Evolutionary conservation across 495 filamentous ascomycete species (phyloP), one percentile per base, ranked within the genome.

Genomic region (Tuber magnatum): DNA sequence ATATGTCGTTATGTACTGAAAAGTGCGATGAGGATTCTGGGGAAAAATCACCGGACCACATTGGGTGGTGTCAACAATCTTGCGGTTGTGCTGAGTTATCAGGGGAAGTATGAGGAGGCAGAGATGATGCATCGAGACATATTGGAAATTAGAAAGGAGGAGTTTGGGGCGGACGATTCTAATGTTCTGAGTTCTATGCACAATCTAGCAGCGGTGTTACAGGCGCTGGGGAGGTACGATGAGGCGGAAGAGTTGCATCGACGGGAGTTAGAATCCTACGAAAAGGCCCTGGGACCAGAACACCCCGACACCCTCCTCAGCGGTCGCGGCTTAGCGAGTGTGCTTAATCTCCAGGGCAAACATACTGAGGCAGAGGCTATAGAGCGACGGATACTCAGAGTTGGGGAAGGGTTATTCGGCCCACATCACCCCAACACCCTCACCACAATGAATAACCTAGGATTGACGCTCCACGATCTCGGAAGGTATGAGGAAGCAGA

Each of bases 51-150:
- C 69, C 68, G 35, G 24, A 9, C 5, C 0, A 80, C 75, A 46
- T 40, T 80, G n/a, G 61, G 12, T 20, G 73, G 35, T 20, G 28
- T 81, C 73, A 77, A 74, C 61, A 83, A 69, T 51, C 80, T 83
- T 41, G 83, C 79, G 39, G 68, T 77, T 18, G 48, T 83, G 41
- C 76, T 86, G 20, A 39, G 73, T 18, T 32, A 3, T 14, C 51
- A 28, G 10, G 51, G 51, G 51, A 61, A 61, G 51, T 28, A 56
- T 24, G 9, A 56, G 10, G 48, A 56, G 1, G 48, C 48, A 10
- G 24, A 56, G 24, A n/a, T 56, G 10, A 61, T 61, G 24, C n/a
- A 28, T 61, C 51, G 51, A 14, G 10, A 8, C 51, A 3, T 24
- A 28, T 28, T 61, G 9, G n/a, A 61, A 28, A 61, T 61, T 28